Percentiles rank a stretch among this genome's conserved stretches.
These are phyloP conservation scores for Xylariaceae sp. DNA, from an alignment of 2,329 filamentous ascomycete species.

Conservation along the genomic window DNA sequence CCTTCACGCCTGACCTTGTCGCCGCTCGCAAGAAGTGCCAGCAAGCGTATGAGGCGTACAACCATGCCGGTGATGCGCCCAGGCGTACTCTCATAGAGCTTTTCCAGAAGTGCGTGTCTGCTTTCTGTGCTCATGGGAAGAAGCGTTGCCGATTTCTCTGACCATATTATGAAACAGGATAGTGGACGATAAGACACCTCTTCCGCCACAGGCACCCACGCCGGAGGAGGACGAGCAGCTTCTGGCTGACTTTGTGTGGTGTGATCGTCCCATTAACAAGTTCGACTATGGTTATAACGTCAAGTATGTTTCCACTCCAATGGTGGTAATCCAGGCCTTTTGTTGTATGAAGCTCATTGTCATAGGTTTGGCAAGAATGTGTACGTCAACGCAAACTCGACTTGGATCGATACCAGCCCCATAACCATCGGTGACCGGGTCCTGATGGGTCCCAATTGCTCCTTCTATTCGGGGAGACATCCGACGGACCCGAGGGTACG, in stretches of 20 bases:
- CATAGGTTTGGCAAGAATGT: conserved; percentile 59
- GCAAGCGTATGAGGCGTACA: conserved; percentile 57
- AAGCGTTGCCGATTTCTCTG: conserved; percentile 1
- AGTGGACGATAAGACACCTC: conserved; percentile 52
- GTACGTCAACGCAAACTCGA: conserved; percentile 69
- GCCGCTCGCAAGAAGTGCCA: conserved; percentile 59
- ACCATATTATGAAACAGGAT: conserved; percentile 43
- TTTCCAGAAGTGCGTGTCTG: conserved; percentile 59
- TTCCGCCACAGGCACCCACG: conserved; percentile 54
- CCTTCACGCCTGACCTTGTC: conserved; percentile 64
- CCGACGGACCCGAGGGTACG: conserved; percentile 69
- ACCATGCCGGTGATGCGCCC: conserved; percentile 53
- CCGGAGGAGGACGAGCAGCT: conserved; percentile 59
- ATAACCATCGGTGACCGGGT: conserved; percentile 74
- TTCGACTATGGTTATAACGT: conserved; percentile 78
- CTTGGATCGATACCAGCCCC: conserved; percentile 69
- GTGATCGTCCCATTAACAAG: conserved; percentile 59
- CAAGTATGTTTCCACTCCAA: conserved; percentile 33
- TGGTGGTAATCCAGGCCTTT: not conserved
- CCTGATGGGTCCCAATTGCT: conserved; percentile 72
- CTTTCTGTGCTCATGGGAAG: not conserved
- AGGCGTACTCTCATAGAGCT: conserved; percentile 60
- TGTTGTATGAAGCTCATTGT: conserved; percentile 10
- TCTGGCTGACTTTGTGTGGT: conserved; percentile 60
- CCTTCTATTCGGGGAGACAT: conserved; percentile 69